Evolutionary conservation across 2,329 filamentous ascomycete genomes (phyloP).

Genomic region (Hymenoscyphus albidus): DNA sequence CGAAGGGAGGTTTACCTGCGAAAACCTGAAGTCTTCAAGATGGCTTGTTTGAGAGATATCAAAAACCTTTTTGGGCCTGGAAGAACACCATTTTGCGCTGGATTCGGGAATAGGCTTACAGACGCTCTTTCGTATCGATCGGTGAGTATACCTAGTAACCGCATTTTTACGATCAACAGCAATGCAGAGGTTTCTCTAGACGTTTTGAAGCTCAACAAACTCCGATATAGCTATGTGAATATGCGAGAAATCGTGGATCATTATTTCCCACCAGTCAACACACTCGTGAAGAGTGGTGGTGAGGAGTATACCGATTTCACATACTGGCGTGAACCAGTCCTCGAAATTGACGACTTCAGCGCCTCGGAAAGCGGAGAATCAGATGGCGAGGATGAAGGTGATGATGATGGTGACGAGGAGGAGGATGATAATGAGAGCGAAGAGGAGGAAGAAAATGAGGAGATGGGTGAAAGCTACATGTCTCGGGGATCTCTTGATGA

Average conservation of each 20-base stretch:
- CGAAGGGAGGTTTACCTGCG: conserved; percentile 89
- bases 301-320: conserved; percentile 97
- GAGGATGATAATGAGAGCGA: conserved; percentile 46
- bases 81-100: conserved; percentile 86
- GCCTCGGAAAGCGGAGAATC: conserved; percentile 68
- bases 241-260: conserved; percentile 98
- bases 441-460: conserved; percentile 48
- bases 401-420: conserved; percentile 49
- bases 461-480: conserved; percentile 54
- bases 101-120: conserved; percentile 93
- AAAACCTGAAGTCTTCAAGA: conserved; percentile 98
- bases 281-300: conserved; percentile 81
- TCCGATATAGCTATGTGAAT: conserved; percentile 94
- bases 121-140: conserved; percentile 95
- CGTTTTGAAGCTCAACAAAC: conserved; percentile 83
- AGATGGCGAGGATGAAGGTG: conserved; percentile 30
- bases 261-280: conserved; percentile 89
- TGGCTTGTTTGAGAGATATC: conserved; percentile 95
- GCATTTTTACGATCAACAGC: conserved; percentile 98
- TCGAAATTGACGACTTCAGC: conserved; percentile 85
- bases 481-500: conserved; percentile 49
- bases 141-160: conserved; percentile 87
- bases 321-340: conserved; percentile 85
- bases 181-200: conserved; percentile 94
- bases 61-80: conserved; percentile 77